Percentiles rank a stretch among this genome's conserved stretches.
Conservation (phyloP, 352 stramenopile genomes). For the Phytophthora rubi region DNA sequence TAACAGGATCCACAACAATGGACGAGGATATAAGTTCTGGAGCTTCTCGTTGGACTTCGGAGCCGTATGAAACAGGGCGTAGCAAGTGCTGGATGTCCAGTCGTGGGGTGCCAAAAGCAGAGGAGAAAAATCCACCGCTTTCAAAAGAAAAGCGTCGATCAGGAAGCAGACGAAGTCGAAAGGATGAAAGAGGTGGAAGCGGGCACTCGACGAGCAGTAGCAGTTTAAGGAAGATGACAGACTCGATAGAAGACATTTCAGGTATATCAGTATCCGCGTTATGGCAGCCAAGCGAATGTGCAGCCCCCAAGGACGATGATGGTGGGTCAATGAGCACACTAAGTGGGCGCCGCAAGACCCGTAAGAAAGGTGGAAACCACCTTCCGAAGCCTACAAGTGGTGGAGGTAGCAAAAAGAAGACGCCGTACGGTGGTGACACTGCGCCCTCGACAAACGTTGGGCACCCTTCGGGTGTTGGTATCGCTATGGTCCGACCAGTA, state of each 20-base stretch:
- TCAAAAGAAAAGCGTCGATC: slow-evolving; percentile 53
- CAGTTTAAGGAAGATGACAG: slow-evolving; percentile 42
- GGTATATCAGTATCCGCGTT: slow-evolving; percentile 12
- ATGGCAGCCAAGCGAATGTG: slow-evolving; percentile 33
- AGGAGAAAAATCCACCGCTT: slow-evolving; percentile 46
- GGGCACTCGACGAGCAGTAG: slow-evolving; percentile 45
- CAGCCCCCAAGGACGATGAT: slow-evolving; percentile 55
- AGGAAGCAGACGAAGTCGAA: slow-evolving; percentile 43
- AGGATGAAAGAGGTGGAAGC: slow-evolving; percentile 40
- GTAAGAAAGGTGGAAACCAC: slow-evolving; percentile 53
- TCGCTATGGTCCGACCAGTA: slow-evolving; percentile 51
- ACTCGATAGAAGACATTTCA: slow-evolving; percentile 39
- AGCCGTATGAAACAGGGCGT: slow-evolving; percentile 44
- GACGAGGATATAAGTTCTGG: slow-evolving; percentile 32
- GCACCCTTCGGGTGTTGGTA: slow-evolving; percentile 24
- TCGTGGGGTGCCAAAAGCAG: slow-evolving; percentile 48
- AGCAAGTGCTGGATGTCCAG: slow-evolving; percentile 48
- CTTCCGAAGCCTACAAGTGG: slow-evolving; percentile 43
- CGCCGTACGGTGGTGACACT: slow-evolving; percentile 12
- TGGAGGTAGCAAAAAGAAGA: slow-evolving; percentile 47
- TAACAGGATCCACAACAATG: slow-evolving; percentile 2
- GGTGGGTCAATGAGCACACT: slow-evolving; percentile 21
- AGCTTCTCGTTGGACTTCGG: slow-evolving; percentile 19
- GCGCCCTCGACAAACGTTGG: slow-evolving; percentile 24
- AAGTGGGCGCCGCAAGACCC: slow-evolving; percentile 42